phyloP scores from a whole-genome alignment of 768 basidiomycete genomes.

The Chlorophyllum brunneum region DNA sequence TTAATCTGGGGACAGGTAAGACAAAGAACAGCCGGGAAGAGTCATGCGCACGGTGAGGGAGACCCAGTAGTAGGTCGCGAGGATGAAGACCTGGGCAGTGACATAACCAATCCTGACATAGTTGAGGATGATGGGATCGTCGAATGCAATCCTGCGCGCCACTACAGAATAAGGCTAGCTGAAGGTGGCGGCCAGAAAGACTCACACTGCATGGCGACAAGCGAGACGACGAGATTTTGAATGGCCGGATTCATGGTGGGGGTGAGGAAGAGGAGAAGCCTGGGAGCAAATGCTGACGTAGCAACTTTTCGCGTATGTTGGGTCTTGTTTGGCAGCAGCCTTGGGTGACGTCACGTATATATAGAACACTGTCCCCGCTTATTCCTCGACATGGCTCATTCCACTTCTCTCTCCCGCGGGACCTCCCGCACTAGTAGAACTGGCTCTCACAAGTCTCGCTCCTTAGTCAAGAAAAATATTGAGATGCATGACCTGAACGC shows the following conservation, averaged over 20 bases:
- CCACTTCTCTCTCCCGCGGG: constrained; percentile 55
- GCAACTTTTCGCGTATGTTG: constrained; percentile 8
- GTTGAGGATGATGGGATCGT: constrained; percentile 76
- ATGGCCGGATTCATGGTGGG: constrained; percentile 68
- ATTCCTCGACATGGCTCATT: background rate
- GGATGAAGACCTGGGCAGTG: constrained; percentile 61
- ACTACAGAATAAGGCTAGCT: constrained; percentile 40
- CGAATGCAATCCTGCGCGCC: constrained; percentile 87
- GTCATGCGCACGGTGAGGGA: constrained; percentile 59
- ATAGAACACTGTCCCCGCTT: background rate
- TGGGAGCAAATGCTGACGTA: background rate
- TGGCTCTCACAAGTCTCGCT: constrained; percentile 74
- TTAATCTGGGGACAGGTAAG: constrained; percentile 62
- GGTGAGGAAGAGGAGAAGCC: background rate
- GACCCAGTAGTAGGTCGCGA: constrained; percentile 78
- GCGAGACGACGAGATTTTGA: constrained; percentile 83
- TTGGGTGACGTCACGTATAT: constrained; percentile 4
- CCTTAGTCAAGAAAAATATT: constrained; percentile 92
- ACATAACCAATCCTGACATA: constrained; percentile 87
- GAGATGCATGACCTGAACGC: constrained; percentile 87
- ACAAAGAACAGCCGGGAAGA: background rate
- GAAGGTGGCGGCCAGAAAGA: background rate
- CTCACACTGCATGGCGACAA: constrained; percentile 89
- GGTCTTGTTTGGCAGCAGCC: constrained; percentile 1
- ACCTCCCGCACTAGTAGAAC: constrained; percentile 61